These are phyloP conservation scores for Fusarium algeriense DNA, from an alignment of 2,329 filamentous ascomycete species.

Conservation along the genomic window DNA sequence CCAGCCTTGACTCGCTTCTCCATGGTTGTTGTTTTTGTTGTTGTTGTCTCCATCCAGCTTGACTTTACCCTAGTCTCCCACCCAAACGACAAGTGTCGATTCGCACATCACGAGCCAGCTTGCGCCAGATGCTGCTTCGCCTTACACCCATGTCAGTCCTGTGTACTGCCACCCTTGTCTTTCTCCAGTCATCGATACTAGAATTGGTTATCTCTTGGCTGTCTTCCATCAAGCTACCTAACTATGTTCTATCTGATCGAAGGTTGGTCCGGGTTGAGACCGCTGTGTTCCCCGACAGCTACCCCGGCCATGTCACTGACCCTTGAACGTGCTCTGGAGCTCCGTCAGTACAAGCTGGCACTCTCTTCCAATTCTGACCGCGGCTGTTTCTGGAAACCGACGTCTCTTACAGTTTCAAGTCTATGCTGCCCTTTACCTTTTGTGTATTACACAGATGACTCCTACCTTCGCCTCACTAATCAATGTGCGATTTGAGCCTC, in stretches of 20 bases:
- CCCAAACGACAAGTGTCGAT: constrained; percentile 36
- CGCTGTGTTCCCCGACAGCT: constrained; percentile 31
- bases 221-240: constrained; percentile 25
- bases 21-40: constrained; percentile 1
- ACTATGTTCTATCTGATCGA: constrained; percentile 29
- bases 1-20: constrained; percentile 30
- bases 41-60: constrained; percentile 17
- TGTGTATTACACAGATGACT: constrained; percentile 40
- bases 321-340: constrained; percentile 44
- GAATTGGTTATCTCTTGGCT: constrained; percentile 20
- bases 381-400: constrained; percentile 11
- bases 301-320: constrained; percentile 31
- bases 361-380: constrained; percentile 20
- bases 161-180: constrained; percentile 22
- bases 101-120: constrained; percentile 41
- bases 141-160: constrained; percentile 25
- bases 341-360: constrained; percentile 41
- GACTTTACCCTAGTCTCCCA: constrained; percentile 23
- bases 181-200: constrained; percentile 23
- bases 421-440: constrained; percentile 31
- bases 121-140: constrained; percentile 43
- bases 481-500: constrained; percentile 49
- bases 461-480: constrained; percentile 45
- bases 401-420: constrained; percentile 40
- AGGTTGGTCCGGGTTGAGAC: constrained; percentile 29